Evolutionary conservation across 768 basidiomycete genomes (phyloP).

Genomic region (Naganishia randhawae): DNA sequence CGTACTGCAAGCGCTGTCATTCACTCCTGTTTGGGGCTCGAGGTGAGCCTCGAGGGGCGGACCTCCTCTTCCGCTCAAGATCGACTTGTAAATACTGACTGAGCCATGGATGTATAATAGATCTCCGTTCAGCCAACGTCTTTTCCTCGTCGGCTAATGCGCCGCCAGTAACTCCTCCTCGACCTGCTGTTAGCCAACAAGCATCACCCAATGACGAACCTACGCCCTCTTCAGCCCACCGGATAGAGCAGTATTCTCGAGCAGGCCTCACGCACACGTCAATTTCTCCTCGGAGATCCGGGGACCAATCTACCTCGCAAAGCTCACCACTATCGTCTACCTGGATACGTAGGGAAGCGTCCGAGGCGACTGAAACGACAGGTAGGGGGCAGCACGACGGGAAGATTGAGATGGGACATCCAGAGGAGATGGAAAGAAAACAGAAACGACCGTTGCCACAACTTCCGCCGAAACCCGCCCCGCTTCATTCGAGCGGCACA

Average conservation of each 20-base stretch:
- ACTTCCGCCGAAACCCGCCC: slow-evolving; percentile 7
- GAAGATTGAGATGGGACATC: background rate
- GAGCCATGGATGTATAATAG: background rate
- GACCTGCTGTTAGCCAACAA: background rate
- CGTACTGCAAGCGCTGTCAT: slow-evolving; percentile 29
- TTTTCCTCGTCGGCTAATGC: slow-evolving; percentile 12
- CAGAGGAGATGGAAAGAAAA: background rate
- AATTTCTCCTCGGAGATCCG: background rate
- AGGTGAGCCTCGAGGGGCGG: slow-evolving; percentile 19
- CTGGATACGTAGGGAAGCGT: background rate
- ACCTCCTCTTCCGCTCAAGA: too few species aligned
- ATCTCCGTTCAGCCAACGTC: slow-evolving; percentile 25
- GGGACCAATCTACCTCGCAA: background rate
- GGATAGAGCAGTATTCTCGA: background rate
- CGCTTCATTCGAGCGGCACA: background rate
- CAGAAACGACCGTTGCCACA: slow-evolving; percentile 10
- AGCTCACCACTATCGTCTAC: background rate
- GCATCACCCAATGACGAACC: background rate
- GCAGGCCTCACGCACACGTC: background rate
- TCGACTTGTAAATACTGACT: background rate
- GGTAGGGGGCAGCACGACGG: background rate
- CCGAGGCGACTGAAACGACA: background rate
- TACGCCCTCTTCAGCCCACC: background rate
- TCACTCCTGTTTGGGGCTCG: slow-evolving; percentile 23
- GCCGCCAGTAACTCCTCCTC: slow-evolving; percentile 2